Evolutionary conservation across 2,329 filamentous ascomycete genomes (phyloP).

Genomic region (Coccinonectria pachysandricola): DNA sequence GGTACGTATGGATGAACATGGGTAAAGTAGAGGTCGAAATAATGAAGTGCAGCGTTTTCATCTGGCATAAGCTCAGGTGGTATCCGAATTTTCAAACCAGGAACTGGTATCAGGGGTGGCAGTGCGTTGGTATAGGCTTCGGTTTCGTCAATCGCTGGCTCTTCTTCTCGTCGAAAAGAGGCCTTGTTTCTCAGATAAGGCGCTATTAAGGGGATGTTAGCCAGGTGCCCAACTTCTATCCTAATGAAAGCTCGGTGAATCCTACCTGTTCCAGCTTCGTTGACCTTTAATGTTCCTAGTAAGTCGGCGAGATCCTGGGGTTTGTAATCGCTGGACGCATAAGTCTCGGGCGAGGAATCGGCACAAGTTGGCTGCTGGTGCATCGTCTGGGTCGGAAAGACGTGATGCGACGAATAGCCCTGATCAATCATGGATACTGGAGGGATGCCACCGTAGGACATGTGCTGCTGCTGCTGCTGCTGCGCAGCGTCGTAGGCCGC

Average conservation of each 20-base stretch:
- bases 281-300: conserved; percentile 76
- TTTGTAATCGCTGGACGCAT: conserved; percentile 53
- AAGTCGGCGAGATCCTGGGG: conserved; percentile 68
- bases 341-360: conserved; percentile 36
- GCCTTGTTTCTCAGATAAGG: conserved; percentile 69
- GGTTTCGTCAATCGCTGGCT: conserved; percentile 56
- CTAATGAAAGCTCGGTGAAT: not conserved
- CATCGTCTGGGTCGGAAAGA: conserved; percentile 44
- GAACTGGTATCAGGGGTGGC: conserved; percentile 55
- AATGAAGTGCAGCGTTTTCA: conserved; percentile 69
- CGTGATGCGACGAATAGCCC: conserved; percentile 35
- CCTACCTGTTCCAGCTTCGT: conserved; percentile 76
- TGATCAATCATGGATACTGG: conserved; percentile 41
- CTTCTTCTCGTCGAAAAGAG: conserved; percentile 40
- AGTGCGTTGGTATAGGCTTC: conserved; percentile 65
- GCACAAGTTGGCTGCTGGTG: conserved; percentile 18
- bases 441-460: conserved; percentile 45
- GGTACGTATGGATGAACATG: conserved; percentile 91
- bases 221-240: conserved; percentile 5
- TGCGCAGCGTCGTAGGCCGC: conserved; percentile 37
- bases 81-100: conserved; percentile 73
- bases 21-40: conserved; percentile 83
- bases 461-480: conserved; percentile 35
- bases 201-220: conserved; percentile 36
- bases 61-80: conserved; percentile 88